Evolutionary conservation across 1,139 yeast genomes (phyloP).

Genomic region (Candida buenavistaensis): DNA sequence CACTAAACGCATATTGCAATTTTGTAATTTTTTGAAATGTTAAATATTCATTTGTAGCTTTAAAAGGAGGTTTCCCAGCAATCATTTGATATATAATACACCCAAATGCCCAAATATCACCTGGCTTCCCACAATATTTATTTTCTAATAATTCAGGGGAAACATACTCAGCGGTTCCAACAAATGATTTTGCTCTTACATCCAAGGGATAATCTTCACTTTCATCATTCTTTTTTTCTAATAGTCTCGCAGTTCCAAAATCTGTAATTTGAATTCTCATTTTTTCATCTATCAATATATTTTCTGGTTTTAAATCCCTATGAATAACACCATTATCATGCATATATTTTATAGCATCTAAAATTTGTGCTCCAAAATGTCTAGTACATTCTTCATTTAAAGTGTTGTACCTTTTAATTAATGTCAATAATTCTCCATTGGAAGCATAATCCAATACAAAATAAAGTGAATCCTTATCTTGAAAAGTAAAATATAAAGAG

Average conservation of each 20-base stretch:
- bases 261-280: conserved; percentile 74
- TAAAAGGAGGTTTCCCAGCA: conserved; percentile 78
- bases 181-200: conserved; percentile 67
- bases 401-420: conserved; percentile 76
- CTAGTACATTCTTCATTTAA: conserved; percentile 76
- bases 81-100: conserved; percentile 76
- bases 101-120: conserved; percentile 83
- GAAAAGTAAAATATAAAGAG: conserved; percentile 87
- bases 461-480: conserved; percentile 83
- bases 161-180: conserved; percentile 83
- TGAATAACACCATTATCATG: conserved; percentile 79
- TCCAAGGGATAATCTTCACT: conserved; percentile 46
- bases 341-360: conserved; percentile 67
- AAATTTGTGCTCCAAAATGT: conserved; percentile 65
- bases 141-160: conserved; percentile 71
- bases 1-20: conserved; percentile 65
- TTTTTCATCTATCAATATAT: conserved; percentile 63
- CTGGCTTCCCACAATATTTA: conserved; percentile 71
- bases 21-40: conserved; percentile 56
- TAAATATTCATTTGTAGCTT: conserved; percentile 72
- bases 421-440: conserved; percentile 83
- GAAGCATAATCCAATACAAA: conserved; percentile 93
- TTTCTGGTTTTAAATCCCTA: conserved; percentile 78
- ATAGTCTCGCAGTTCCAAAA: conserved; percentile 74
- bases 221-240: conserved; percentile 44